Base-by-base conservation (phyloP, 2,329 filamentous ascomycete species). In the Phialocephala sp. region DNA sequence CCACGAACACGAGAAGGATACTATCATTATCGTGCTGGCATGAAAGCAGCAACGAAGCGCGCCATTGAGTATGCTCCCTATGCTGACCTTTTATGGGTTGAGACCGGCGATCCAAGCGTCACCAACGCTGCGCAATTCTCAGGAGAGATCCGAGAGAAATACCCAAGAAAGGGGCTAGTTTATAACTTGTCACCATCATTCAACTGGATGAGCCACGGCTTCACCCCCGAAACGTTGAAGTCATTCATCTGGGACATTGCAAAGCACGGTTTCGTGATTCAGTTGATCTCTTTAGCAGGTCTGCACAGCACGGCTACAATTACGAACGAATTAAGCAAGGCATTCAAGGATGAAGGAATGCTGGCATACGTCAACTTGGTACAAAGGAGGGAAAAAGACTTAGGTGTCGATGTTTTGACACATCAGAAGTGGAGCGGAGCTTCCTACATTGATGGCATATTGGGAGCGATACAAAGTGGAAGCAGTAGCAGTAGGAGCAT, bases 131-230 rank as follows among this genome's bases (percentile, higher is more conserved):
- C 85, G 3, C 83, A 85, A 59, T 93, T 99, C 60, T 92, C 91
- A 14, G 85, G 86, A 12, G 87, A 93, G 55, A 95, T 99, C 67
- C 88, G 91, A 62, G 79, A 82, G 0, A 82, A 80, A 3, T 83
- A 87, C 73, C 92, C 93, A 0, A 88, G 87, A 67, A 98, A 98
- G 85, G 91, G 92, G 41, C 86, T 99, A 27, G 94, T 98, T 0
- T 99, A 99, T 82, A 99, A 99, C 81, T 86, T 99, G 1, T 94
- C 90, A 4, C 95, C 95, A 0, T 97, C 92, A 9, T 99, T 99
- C 85, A 98, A 99, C 84, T 99, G 95, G 95, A 95, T 96, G 88
- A 89, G 89, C 12, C 94, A 98, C 77, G 95, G 94, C 36, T 99
- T 98, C 80, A 90, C 87, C 2, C 88, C 93, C 69, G 89, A 88